Conservation (phyloP, 2,329 filamentous ascomycete species). For the Simplicillium sp. region DNA sequence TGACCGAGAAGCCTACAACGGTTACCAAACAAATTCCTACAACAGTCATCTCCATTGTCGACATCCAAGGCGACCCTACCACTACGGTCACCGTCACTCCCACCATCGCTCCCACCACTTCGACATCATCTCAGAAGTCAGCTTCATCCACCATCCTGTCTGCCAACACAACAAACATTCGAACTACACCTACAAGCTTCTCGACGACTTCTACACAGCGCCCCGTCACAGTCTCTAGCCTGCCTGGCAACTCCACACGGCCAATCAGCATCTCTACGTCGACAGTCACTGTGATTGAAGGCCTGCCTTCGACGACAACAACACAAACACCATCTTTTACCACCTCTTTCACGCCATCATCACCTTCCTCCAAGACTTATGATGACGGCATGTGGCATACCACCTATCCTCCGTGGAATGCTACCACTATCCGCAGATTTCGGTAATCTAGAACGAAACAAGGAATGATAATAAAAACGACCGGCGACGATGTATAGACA, state of each 20-base stretch:
- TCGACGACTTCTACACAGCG: no score
- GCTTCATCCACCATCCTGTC: slow-evolving; percentile 5
- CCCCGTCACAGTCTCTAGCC: no score
- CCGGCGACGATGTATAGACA: no score
- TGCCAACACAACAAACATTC: background rate
- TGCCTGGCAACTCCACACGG: no score
- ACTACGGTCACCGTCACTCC: slow-evolving; percentile 19
- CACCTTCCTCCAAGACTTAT: slow-evolving; percentile 21
- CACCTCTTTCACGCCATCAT: slow-evolving; percentile 10
- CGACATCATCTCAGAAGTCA: no score
- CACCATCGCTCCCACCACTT: slow-evolving; percentile 1
- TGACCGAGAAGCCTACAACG: slow-evolving; percentile 12
- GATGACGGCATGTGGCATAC: slow-evolving; percentile 38
- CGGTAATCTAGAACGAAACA: no score
- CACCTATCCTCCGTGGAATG: slow-evolving; percentile 33
- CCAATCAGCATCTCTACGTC: no score
- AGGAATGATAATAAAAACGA: no score
- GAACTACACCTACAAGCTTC: no score
- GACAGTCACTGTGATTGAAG: no score
- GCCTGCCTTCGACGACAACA: background rate
- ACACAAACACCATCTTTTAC: slow-evolving; percentile 8
- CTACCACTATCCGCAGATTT: slow-evolving; percentile 13
- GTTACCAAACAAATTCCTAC: slow-evolving; percentile 18
- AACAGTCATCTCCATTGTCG: slow-evolving; percentile 20
- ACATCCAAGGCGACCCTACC: slow-evolving; percentile 14